Conservation (phyloP, 2,329 filamentous ascomycete genomes). For the Penicillium decumbens region DNA sequence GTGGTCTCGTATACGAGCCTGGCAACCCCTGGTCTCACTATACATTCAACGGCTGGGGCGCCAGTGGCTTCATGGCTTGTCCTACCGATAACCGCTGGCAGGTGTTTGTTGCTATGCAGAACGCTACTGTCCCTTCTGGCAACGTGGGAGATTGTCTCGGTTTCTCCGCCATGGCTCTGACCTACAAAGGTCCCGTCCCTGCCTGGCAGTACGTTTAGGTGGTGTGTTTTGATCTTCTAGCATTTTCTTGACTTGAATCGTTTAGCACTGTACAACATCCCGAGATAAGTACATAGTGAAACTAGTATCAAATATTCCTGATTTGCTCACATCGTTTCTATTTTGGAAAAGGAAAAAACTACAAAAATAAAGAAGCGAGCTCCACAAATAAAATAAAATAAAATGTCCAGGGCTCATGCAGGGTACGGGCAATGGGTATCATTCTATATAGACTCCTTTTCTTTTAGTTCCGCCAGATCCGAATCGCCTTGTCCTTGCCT, state of each 20-base stretch:
- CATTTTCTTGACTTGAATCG: neutral
- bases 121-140: conserved; percentile 40
- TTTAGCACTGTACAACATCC: neutral
- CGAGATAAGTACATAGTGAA: neutral
- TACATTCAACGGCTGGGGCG: conserved; percentile 33
- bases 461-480: conserved; percentile 59
- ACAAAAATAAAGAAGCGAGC: neutral
- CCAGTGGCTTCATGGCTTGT: conserved; percentile 45
- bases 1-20: conserved; percentile 46
- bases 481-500: conserved; percentile 78
- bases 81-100: conserved; percentile 37
- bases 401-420: neutral
- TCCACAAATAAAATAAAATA: neutral
- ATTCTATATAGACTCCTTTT: conserved; percentile 12
- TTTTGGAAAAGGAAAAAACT: neutral
- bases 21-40: conserved; percentile 28
- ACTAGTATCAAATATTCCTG: neutral
- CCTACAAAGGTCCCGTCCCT: conserved; percentile 25
- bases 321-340: neutral
- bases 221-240: neutral
- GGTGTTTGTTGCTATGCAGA: conserved; percentile 41
- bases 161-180: conserved; percentile 37
- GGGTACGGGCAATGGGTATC: conserved; percentile 18
- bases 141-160: conserved; percentile 37
- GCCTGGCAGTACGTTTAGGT: conserved; percentile 43